Base-by-base conservation (phyloP, 148 eudicot genomes). In the Rhododendron henanense region DNA sequence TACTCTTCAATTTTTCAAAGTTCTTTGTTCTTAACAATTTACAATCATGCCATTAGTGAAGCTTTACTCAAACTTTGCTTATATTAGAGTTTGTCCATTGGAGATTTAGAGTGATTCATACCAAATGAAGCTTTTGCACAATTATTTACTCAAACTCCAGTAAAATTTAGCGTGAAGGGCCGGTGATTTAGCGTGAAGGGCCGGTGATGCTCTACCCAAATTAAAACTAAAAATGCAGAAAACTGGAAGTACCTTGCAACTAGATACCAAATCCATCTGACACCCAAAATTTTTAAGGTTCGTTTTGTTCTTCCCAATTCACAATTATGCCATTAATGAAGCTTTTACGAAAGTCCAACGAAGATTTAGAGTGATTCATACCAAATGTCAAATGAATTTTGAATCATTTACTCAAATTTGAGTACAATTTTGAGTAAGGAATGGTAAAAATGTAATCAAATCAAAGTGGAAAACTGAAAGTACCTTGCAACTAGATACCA, bases 401-500 rank as follows among this genome's bases (percentile, higher is more conserved):
- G 19, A 55, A 55, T 55, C 19, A 18, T 19, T 59, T 19, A 59
- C 65, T 59, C 65, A 19, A 59, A 55, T 55, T 55, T 2, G 57
- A 53, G 57, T 53, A 13, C 13, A 2, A 53, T 53, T 53, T 53
- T 4, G 61, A 55, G 61, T 1, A 25, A 16, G 3, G 23, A 51
- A 6, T 75, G 61, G n/a, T 11, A 23, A n/a, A n/a, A 74, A 76
- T 39, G 19, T 51, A 2, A 51, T 51, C 57, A 10, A 51, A 2
- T 14, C 16, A 11, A 51, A 51, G 57, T 48, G 15, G 51, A 25
- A 41, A 85, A 47, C 19, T n/a, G 35, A 33, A 63, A 21, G 55
- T 91, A 94, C 98, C 98, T 93, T 94, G 90, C 96, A 93, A 86
- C 90, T 89, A 65, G 98, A 84, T 79, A 90, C 94, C 91, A 94